Conservation (phyloP, 805 yeast species). For the Candida arabinofermentans region DNA sequence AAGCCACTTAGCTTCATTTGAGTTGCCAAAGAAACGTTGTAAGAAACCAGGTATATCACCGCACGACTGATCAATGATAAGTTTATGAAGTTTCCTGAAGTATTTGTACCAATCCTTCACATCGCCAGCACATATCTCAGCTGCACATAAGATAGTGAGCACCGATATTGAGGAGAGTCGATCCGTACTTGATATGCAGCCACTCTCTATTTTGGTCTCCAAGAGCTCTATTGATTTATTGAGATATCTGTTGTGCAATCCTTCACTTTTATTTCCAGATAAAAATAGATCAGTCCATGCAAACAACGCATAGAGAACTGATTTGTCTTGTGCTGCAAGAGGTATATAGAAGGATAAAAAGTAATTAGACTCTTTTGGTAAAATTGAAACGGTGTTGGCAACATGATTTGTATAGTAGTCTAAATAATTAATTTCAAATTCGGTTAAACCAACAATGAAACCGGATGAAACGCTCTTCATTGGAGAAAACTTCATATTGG, state of each 20-base stretch:
- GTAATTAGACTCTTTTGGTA: slow-evolving; percentile 44
- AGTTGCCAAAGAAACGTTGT: slow-evolving; percentile 21
- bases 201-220: slow-evolving; percentile 7
- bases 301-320: slow-evolving; percentile 44
- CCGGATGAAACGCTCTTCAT: slow-evolving; percentile 9
- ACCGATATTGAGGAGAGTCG: slow-evolving; percentile 18
- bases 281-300: slow-evolving; percentile 47
- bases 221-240: slow-evolving; percentile 5
- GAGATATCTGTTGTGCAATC: slow-evolving; percentile 2
- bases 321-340: slow-evolving; percentile 44
- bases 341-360: slow-evolving; percentile 50
- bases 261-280: slow-evolving; percentile 7
- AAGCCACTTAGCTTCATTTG: slow-evolving; percentile 33
- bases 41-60: slow-evolving; percentile 22
- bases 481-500: neutral
- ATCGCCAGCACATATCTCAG: slow-evolving; percentile 25
- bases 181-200: slow-evolving; percentile 3
- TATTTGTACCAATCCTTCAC: slow-evolving; percentile 17
- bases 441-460: slow-evolving; percentile 6
- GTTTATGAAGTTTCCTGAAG: slow-evolving; percentile 15
- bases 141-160: slow-evolving; percentile 21
- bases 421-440: slow-evolving; percentile 28
- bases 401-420: slow-evolving; percentile 44
- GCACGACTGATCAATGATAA: slow-evolving; percentile 22
- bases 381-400: slow-evolving; percentile 46